These are phyloP conservation scores for Aleurites moluccanus DNA, from an alignment of 441 rosid genomes.

Conservation along the genomic window DNA sequence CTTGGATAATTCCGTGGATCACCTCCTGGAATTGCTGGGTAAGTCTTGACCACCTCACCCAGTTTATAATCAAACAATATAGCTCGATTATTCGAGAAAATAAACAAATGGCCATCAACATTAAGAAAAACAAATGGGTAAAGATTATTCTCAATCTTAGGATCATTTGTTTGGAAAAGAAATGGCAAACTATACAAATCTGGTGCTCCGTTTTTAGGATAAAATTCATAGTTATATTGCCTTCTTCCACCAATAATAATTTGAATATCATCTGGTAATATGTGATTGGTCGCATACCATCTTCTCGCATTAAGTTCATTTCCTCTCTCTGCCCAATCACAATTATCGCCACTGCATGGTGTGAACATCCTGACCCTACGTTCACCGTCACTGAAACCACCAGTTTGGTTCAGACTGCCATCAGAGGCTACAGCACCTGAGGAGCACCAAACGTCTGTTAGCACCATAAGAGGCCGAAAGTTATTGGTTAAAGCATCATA, in stretches of 20 bases:
- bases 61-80: slow-evolving; percentile 54
- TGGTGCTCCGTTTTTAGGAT: slow-evolving; percentile 32
- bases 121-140: slow-evolving; percentile 81
- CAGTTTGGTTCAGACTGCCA: slow-evolving; percentile 76
- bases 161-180: slow-evolving; percentile 54
- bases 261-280: slow-evolving; percentile 66
- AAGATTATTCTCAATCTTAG: slow-evolving; percentile 57
- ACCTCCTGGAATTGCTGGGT: slow-evolving; percentile 54
- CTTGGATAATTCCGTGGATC: slow-evolving; percentile 85
- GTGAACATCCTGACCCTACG: slow-evolving; percentile 47
- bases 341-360: slow-evolving; percentile 43
- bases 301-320: slow-evolving; percentile 49
- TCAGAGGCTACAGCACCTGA: slow-evolving; percentile 70
- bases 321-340: slow-evolving; percentile 75
- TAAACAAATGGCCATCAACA: slow-evolving; percentile 76
- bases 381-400: slow-evolving; percentile 88
- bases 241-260: slow-evolving; percentile 77
- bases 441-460: slow-evolving; percentile 90
- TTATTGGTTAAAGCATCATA: slow-evolving; percentile 57
- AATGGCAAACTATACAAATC: slow-evolving; percentile 39
- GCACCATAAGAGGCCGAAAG: slow-evolving; percentile 65
- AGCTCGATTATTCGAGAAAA: slow-evolving; percentile 76
- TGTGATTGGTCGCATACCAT: slow-evolving; percentile 84
- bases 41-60: slow-evolving; percentile 48
- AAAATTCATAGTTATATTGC: slow-evolving; percentile 67